Percentiles rank a stretch among this genome's conserved stretches.
Evolutionary conservation across 345 rosid species (phyloP).

Genomic region (Ceriops tagal): DNA sequence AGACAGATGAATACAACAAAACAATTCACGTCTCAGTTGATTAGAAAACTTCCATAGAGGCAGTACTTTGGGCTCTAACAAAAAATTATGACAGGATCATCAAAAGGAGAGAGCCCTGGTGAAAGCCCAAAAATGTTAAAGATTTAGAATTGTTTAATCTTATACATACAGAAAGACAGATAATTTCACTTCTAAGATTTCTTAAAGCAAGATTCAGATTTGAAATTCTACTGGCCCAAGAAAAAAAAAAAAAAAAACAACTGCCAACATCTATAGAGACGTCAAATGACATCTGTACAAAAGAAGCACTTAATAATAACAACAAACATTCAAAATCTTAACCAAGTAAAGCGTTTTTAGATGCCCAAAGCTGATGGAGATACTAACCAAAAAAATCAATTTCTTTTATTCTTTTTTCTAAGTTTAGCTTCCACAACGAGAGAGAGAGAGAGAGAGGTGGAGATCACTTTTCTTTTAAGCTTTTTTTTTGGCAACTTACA

Average conservation of each 20-base stretch:
- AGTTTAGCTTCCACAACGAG: conserved; percentile 13
- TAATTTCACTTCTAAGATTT: background rate
- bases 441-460: conserved; percentile 8
- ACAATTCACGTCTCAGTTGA: background rate
- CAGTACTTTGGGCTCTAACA: too few relatives aligned
- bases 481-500: conserved; percentile 4
- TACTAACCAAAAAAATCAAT: background rate
- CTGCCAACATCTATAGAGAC: background rate
- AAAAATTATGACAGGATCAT: background rate
- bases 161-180: conserved; percentile 5
- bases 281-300: background rate
- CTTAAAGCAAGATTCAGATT: too few relatives aligned
- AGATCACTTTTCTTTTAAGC: conserved; percentile 17
- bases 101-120: background rate
- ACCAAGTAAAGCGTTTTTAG: background rate
- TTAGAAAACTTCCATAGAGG: too few relatives aligned
- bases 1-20: conserved; percentile 4
- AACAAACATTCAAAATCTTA: background rate
- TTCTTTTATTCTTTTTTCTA: conserved; percentile 2
- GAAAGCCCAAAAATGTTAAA: too few relatives aligned
- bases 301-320: background rate
- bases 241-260: background rate
- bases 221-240: background rate
- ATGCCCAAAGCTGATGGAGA: background rate
- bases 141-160: too few relatives aligned